Percentiles rank a stretch among this genome's conserved stretches.
These are phyloP conservation scores for Asterionellopsis glacialis DNA, from an alignment of 108 stramenopile species.

Conservation along the genomic window DNA sequence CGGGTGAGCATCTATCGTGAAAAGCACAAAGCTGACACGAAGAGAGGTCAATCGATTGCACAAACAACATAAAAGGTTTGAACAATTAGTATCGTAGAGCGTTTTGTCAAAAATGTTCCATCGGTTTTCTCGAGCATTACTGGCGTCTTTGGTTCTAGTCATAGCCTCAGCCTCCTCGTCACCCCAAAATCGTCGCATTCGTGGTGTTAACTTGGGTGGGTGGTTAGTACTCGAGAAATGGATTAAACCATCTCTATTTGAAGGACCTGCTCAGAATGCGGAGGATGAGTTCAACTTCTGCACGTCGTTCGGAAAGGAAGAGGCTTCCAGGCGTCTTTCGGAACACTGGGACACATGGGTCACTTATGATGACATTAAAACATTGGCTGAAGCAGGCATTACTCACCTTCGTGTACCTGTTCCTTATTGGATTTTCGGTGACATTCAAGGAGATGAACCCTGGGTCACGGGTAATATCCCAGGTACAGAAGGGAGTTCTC, in stretches of 20 bases:
- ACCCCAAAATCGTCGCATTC: too few species aligned
- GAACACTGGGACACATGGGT: slow-evolving; percentile 90
- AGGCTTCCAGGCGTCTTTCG: slow-evolving; percentile 84
- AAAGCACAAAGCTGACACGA: too few species aligned
- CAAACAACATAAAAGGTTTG: too few species aligned
- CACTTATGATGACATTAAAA: slow-evolving; percentile 67
- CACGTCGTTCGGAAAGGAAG: slow-evolving; percentile 69
- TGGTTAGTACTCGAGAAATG: slow-evolving; percentile 95
- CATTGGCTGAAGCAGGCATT: slow-evolving; percentile 66
- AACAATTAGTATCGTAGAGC: too few species aligned
- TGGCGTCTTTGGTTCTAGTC: not conserved
- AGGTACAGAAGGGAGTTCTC: too few species aligned
- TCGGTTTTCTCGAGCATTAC: too few species aligned
- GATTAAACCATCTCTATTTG: slow-evolving; percentile 90
- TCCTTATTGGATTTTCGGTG: slow-evolving; percentile 66
- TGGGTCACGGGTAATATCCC: too few species aligned
- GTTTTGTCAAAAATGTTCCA: too few species aligned
- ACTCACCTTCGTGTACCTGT: slow-evolving; percentile 83
- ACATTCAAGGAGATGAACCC: slow-evolving; percentile 10
- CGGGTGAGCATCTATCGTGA: too few species aligned
- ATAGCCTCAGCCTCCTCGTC: not conserved
- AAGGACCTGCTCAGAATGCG: slow-evolving; percentile 58
- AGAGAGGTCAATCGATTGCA: too few species aligned
- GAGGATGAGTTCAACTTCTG: slow-evolving; percentile 92
- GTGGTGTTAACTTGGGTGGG: slow-evolving; percentile 82